Conservation (phyloP, 306 rosid species). For the Trifolium subterraneum region DNA sequence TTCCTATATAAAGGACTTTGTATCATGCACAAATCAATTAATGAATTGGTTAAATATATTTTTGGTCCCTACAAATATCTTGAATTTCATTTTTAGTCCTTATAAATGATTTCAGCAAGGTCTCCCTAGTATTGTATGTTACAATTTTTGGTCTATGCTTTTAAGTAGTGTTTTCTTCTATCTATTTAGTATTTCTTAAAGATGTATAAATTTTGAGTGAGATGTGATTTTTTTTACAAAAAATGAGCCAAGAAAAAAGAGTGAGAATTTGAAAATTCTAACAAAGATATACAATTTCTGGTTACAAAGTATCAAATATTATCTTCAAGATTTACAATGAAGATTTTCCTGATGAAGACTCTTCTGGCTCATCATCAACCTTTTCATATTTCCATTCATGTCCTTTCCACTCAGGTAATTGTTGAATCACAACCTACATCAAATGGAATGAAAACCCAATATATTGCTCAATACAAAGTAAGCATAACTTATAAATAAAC, state of each 20-base stretch:
- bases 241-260: not conserved
- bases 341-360: conserved; percentile 18
- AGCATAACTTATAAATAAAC: not conserved
- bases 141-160: no score
- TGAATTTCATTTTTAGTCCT: no score
- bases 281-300: conserved; percentile 2
- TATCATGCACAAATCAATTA: no score
- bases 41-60: no score
- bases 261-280: not conserved
- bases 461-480: conserved; percentile 8
- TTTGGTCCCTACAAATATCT: no score
- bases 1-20: no score
- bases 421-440: conserved; percentile 81
- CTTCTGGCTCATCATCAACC: conserved; percentile 41
- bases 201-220: no score
- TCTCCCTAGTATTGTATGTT: no score
- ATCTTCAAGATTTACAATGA: not conserved
- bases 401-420: conserved; percentile 91
- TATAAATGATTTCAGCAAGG: no score
- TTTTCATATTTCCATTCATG: conserved; percentile 80
- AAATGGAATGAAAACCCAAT: conserved; percentile 8
- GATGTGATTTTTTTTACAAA: not conserved
- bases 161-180: not conserved
- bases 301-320: not conserved
- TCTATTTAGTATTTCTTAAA: not conserved